Percentiles rank a stretch among this genome's conserved stretches.
These are phyloP conservation scores for Cunninghamia lanceolata DNA, from an alignment of 75 land plant genomes.

Conservation along the genomic window DNA sequence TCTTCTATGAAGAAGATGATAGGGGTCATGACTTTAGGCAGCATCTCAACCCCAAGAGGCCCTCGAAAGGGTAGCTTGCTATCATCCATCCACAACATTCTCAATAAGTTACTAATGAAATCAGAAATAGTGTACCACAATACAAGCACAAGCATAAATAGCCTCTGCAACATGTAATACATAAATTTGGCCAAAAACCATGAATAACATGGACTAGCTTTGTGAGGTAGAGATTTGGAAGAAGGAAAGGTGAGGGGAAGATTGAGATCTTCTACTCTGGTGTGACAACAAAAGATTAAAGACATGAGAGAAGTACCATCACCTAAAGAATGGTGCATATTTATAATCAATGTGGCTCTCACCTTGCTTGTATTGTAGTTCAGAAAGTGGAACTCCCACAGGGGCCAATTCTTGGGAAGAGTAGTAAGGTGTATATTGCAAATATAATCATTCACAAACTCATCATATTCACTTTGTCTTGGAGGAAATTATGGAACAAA, in stretches of 20 bases:
- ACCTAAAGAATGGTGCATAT: too few species aligned
- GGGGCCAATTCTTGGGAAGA: slow-evolving; percentile 8
- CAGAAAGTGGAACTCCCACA: slow-evolving; percentile 66
- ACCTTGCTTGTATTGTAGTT: too few species aligned
- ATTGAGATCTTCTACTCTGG: too few species aligned
- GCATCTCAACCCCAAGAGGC: background rate
- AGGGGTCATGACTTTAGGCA: slow-evolving; percentile 1
- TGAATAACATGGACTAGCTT: background rate
- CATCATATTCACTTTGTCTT: too few species aligned
- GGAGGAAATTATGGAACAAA: too few species aligned
- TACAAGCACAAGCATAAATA: background rate
- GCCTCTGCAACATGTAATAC: background rate
- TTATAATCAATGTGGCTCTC: too few species aligned
- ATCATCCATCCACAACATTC: background rate
- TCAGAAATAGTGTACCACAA: background rate
- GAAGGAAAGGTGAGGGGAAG: too few species aligned
- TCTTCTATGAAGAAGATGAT: background rate
- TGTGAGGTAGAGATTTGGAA: background rate
- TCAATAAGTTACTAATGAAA: background rate
- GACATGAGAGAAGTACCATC: too few species aligned
- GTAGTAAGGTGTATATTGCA: background rate
- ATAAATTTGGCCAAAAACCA: background rate
- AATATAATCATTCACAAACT: too few species aligned
- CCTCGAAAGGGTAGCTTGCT: too few species aligned
- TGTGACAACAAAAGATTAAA: too few species aligned